A percentile compares a stretch with the other conserved stretches of the same genome.
phyloP scores from a whole-genome alignment of 1,139 yeast genomes.

The Pichiaceae sp. region DNA sequence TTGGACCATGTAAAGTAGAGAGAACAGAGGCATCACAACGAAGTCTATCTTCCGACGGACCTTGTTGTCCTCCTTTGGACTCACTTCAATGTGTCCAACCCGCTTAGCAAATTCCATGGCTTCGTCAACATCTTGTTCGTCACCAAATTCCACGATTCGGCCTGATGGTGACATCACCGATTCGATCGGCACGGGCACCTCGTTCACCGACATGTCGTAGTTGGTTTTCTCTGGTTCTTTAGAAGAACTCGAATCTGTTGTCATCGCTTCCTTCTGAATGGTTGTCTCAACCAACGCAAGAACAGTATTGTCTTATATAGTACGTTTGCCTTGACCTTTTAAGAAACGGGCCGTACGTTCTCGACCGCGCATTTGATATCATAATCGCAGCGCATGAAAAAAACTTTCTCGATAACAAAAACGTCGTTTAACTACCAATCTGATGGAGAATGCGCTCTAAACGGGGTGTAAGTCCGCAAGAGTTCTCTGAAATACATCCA shows the following conservation, averaged over 20 bases:
- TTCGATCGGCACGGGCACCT: slow-evolving; percentile 2
- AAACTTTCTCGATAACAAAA: no score
- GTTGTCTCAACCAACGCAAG: no score
- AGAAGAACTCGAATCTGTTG: not conserved
- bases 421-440: no score
- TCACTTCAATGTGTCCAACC: slow-evolving; percentile 20
- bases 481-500: no score
- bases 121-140: slow-evolving; percentile 13
- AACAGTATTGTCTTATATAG: no score
- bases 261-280: not conserved
- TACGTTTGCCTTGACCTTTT: no score
- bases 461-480: no score
- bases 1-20: slow-evolving; percentile 31
- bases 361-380: no score
- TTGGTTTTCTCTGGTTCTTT: not conserved
- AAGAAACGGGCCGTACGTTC: no score
- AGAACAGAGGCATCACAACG: slow-evolving; percentile 28
- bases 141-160: slow-evolving; percentile 25
- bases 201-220: not conserved
- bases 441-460: no score
- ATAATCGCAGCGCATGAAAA: no score
- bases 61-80: slow-evolving; percentile 18
- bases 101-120: slow-evolving; percentile 14
- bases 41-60: slow-evolving; percentile 28
- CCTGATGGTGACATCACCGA: slow-evolving; percentile 28